These are phyloP conservation scores for Halteria grandinella DNA, from an alignment of 73 alveolate species.

Conservation along the genomic window DNA sequence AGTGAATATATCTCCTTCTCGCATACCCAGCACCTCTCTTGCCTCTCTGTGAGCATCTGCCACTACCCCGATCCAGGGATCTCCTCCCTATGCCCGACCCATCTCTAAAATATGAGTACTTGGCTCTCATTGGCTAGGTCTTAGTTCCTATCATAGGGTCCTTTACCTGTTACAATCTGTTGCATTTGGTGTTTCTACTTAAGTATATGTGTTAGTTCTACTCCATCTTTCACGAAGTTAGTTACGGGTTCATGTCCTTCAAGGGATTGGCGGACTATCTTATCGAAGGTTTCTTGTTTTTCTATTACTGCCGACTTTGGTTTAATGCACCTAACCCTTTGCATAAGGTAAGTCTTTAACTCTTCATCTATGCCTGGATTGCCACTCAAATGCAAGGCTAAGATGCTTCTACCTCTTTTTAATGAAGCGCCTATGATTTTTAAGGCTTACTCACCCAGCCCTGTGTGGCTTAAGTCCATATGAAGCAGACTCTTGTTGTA, in stretches of 20 bases:
- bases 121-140: too few relatives aligned
- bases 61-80: conserved; percentile 46
- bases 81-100: conserved; percentile 31
- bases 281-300: neutral
- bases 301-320: neutral
- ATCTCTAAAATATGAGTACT: conserved; percentile 28
- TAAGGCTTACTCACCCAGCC: conserved; percentile 21
- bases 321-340: conserved; percentile 14
- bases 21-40: conserved; percentile 59
- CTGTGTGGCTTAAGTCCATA: conserved; percentile 34
- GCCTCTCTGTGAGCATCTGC: conserved; percentile 36
- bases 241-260: neutral
- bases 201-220: conserved; percentile 14
- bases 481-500: conserved; percentile 45
- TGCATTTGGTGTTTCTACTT: neutral
- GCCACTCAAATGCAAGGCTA: conserved; percentile 46
- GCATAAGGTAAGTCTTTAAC: conserved; percentile 1
- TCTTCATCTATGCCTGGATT: conserved; percentile 43
- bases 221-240: conserved; percentile 24
- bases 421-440: conserved; percentile 37
- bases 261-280: conserved; percentile 4
- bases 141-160: neutral
- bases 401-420: conserved; percentile 33
- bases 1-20: conserved; percentile 38
- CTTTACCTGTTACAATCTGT: neutral